phyloP scores from a whole-genome alignment of 2,329 filamentous ascomycete genomes.

The Tolypocladium inflatum region DNA sequence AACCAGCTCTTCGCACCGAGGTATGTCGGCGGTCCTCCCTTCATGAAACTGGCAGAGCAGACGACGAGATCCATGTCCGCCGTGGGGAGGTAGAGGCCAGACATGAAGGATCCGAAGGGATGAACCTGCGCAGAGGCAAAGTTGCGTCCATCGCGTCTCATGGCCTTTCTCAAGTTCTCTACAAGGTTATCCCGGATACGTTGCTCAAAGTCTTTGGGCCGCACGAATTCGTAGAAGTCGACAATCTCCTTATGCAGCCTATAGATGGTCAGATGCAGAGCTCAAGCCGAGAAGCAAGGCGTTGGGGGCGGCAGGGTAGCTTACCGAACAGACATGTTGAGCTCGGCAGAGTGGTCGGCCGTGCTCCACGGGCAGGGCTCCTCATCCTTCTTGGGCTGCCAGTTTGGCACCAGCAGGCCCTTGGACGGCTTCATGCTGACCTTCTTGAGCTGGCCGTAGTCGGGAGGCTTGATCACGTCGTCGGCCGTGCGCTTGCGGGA shows the following conservation, averaged over 20 bases:
- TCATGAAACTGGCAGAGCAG: constrained; percentile 49
- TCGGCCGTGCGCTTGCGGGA: constrained; percentile 67
- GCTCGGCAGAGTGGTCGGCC: constrained; percentile 43
- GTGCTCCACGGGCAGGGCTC: constrained; percentile 54
- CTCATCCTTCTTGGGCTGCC: constrained; percentile 34
- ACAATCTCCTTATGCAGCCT: constrained; percentile 84
- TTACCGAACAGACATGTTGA: constrained; percentile 47
- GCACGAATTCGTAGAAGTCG: constrained; percentile 81
- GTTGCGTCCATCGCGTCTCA: constrained; percentile 38
- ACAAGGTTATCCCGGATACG: constrained; percentile 65
- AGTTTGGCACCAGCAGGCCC: constrained; percentile 41
- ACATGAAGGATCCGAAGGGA: constrained; percentile 90
- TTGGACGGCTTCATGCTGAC: constrained; percentile 36
- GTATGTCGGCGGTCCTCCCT: constrained; percentile 38
- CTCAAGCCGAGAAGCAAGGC: not conserved
- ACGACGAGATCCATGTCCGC: constrained; percentile 94
- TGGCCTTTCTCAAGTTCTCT: constrained; percentile 50
- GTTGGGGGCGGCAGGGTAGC: not conserved
- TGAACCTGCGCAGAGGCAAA: constrained; percentile 55
- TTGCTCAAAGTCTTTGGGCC: constrained; percentile 68
- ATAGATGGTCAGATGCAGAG: not conserved
- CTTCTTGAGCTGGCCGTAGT: constrained; percentile 43
- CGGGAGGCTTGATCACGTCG: constrained; percentile 53
- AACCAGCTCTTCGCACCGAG: constrained; percentile 45
- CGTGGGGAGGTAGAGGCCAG: constrained; percentile 59